Base-by-base conservation (phyloP, 768 basidiomycete species). In the Collybiopsis luxurians region DNA sequence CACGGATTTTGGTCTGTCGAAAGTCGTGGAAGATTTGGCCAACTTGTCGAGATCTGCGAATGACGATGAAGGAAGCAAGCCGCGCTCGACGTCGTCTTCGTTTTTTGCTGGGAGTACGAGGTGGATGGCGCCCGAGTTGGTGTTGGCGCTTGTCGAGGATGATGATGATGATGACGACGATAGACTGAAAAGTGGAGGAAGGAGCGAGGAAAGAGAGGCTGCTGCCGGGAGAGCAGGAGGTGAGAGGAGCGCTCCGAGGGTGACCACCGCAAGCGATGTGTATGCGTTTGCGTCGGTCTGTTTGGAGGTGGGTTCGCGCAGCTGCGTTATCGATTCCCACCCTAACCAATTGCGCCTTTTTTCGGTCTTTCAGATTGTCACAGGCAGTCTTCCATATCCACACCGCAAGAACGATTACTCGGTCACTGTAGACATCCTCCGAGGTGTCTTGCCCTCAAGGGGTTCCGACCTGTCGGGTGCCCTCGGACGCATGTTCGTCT, bases 1-100 rank as follows among this genome's bases (percentile, higher is more conserved):
- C 44, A 82, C 82, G 0, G 85, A 86, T 63, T 86, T 86, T 58
- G 85, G 85, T 2, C 67, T 85, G 4, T 83, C 82, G 23, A 81
- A 78, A 55, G 80, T 85, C 52, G 73, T 81, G 45, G 81, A 81
- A 58, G 83, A 85, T 19, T 71, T 84, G 46, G 67, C 73, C 26
- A 69, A 71, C 55, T 73, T 67, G 30, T 53, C 67, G 7, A 62
- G 61, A 42, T 71, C 73, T 13, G 69, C 73, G 17, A 52, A 67
- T 23, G 60, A 70, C 24, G 73, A 67, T 13, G 31, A 34, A 34
- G 31, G 31, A 34, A 34, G 6, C 31, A 2, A 74, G 71, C 70
- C 73, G 36, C 70, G 68, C 44, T 64, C 24, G 26, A 42, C 34
- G 5, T 70, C 67, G 6, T 72, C 77, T 0, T 79, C 76, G 0